Percentiles rank a stretch among this genome's conserved stretches.
These are phyloP conservation scores for Melanogaster broomeanus DNA, from an alignment of 768 basidiomycete genomes.

Conservation along the genomic window DNA sequence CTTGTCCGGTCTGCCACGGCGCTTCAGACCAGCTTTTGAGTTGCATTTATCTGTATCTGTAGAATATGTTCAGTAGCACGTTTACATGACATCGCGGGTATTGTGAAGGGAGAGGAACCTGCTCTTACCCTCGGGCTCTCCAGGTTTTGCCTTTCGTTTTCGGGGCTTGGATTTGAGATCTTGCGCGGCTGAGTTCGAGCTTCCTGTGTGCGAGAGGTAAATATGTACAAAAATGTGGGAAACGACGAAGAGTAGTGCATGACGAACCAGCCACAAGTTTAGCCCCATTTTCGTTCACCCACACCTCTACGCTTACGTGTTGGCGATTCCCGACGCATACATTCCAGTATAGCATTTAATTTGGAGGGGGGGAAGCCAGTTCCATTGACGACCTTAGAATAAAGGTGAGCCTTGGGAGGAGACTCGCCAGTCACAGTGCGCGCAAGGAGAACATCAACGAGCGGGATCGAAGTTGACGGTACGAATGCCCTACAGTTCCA, in stretches of 20 bases:
- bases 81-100: background rate
- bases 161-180: constrained; percentile 4
- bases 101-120: background rate
- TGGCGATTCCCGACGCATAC: background rate
- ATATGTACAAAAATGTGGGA: background rate
- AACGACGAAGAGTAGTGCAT: background rate
- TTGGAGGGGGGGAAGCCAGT: constrained; percentile 4
- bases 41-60: constrained; percentile 1
- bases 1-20: constrained; percentile 13
- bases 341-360: background rate
- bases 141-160: constrained; percentile 11
- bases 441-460: constrained; percentile 55
- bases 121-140: constrained; percentile 4
- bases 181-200: constrained; percentile 1
- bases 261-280: constrained; percentile 16
- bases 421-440: constrained; percentile 49
- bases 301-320: background rate
- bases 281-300: background rate
- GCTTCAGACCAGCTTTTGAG: constrained; percentile 14
- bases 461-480: constrained; percentile 48
- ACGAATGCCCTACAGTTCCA: constrained; percentile 48
- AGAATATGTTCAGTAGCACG: background rate
- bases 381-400: background rate
- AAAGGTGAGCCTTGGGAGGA: constrained; percentile 34
- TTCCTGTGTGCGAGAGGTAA: constrained; percentile 10